Percentiles rank a stretch among this genome's conserved stretches.
Conservation (phyloP, 768 basidiomycete genomes). For the button mushroom (Agaricus bisporus) region DNA sequence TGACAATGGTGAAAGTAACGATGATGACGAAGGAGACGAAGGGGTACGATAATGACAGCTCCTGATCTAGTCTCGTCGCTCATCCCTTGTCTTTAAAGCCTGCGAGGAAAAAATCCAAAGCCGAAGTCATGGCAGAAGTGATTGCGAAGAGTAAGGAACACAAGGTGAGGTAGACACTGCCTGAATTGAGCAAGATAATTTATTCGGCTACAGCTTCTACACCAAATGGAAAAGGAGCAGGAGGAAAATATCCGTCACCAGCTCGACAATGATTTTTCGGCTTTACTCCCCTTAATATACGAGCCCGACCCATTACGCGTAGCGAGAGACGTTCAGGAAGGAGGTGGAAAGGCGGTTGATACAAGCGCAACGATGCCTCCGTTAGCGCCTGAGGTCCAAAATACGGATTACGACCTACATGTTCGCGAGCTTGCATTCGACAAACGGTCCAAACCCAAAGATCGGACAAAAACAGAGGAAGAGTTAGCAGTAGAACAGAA, state of each 20-base stretch:
- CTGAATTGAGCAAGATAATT: conserved; percentile 10
- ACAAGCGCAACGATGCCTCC: conserved; percentile 16
- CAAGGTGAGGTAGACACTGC: conserved; percentile 50
- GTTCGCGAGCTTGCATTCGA: conserved; percentile 94
- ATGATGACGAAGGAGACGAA: conserved; percentile 40
- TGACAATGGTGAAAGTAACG: conserved; percentile 63
- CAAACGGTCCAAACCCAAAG: conserved; percentile 87
- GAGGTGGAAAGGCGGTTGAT: conserved; percentile 13
- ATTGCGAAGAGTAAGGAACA: conserved; percentile 96
- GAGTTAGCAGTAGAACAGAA: conserved; percentile 88
- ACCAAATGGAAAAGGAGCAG: conserved; percentile 85
- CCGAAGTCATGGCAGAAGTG: conserved; percentile 97
- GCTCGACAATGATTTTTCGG: conserved; percentile 84
- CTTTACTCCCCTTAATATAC: conserved; percentile 70
- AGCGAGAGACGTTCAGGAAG: conserved; percentile 18
- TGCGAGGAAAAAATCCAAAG: conserved; percentile 82
- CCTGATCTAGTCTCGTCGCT: background rate
- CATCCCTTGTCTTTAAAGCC: conserved; percentile 39
- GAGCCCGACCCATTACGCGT: conserved; percentile 42
- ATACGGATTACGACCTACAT: conserved; percentile 83
- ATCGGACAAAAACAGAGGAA: conserved; percentile 94
- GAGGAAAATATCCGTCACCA: conserved; percentile 83
- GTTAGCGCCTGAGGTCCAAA: conserved; percentile 25
- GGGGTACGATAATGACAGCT: conserved; percentile 24
- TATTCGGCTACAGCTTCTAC: conserved; percentile 47